These are phyloP conservation scores for Pseudotsuga menziesii DNA, from an alignment of 75 land plant species.

Conservation along the genomic window DNA sequence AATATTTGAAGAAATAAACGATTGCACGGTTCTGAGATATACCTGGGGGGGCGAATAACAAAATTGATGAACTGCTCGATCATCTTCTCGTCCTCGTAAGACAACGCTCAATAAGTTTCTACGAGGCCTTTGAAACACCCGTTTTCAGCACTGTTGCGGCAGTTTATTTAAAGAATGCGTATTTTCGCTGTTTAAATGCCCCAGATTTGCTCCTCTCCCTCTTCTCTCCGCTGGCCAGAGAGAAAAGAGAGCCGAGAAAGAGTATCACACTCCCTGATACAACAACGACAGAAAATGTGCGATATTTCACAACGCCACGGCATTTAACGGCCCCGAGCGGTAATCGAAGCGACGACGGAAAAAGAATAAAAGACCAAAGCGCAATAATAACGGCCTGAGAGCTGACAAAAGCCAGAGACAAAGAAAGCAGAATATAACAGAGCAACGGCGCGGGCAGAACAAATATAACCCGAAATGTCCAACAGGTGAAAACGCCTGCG, in stretches of 20 bases:
- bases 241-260: slow-evolving; percentile 4
- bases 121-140: background rate
- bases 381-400: background rate
- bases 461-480: background rate
- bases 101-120: background rate
- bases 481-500: background rate
- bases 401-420: background rate
- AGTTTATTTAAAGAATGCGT: background rate
- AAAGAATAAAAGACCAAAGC: too few relatives aligned
- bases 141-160: background rate
- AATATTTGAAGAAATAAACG: background rate
- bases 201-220: background rate
- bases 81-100: slow-evolving; percentile 29
- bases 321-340: slow-evolving; percentile 5
- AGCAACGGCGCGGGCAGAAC: background rate
- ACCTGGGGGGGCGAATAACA: slow-evolving; percentile 98
- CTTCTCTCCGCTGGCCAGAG: background rate
- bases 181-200: background rate
- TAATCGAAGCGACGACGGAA: slow-evolving; percentile 7
- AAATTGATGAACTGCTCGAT: slow-evolving; percentile 95
- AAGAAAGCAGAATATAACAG: background rate
- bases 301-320: background rate
- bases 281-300: background rate
- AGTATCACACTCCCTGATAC: too few relatives aligned
- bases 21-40: slow-evolving; percentile 1